Evolutionary conservation across 2,329 filamentous ascomycete genomes (phyloP).

Genomic region (Bisporella sp.): DNA sequence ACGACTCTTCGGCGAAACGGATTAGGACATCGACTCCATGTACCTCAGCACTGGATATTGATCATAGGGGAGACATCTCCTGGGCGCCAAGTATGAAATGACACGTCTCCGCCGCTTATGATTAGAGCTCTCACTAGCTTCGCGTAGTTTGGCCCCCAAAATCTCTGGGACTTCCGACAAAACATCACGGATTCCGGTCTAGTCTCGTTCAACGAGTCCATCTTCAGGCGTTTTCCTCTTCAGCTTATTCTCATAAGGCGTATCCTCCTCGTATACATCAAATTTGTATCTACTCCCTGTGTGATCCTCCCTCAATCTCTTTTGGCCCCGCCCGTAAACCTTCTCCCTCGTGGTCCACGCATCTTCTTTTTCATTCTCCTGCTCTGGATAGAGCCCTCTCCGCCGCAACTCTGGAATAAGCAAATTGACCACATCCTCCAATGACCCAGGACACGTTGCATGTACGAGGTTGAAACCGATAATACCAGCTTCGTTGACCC

Average conservation of each 20-base stretch:
- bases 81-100: too few species aligned
- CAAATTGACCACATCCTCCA: conserved; percentile 60
- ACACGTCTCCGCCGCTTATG: too few species aligned
- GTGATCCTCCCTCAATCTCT: conserved; percentile 49
- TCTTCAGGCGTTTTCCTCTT: too few species aligned
- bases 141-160: too few species aligned
- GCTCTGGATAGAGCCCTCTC: conserved; percentile 41
- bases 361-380: conserved; percentile 15
- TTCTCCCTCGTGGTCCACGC: conserved; percentile 50
- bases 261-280: conserved; percentile 50
- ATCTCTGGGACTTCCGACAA: too few species aligned
- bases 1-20: too few species aligned
- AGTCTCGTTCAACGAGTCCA: too few species aligned
- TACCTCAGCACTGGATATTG: too few species aligned
- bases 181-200: too few species aligned
- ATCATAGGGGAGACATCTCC: too few species aligned
- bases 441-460: conserved; percentile 56
- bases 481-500: conserved; percentile 62
- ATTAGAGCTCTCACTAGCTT: too few species aligned
- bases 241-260: conserved; percentile 21
- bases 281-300: conserved; percentile 54
- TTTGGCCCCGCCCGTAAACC: conserved; percentile 54
- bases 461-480: conserved; percentile 72
- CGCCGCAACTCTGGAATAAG: conserved; percentile 55
- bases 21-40: too few species aligned